A percentile compares a stretch with the other conserved stretches of the same genome.
phyloP scores from a whole-genome alignment of 164 flowering plant species.

The Vitis cinerea region DNA sequence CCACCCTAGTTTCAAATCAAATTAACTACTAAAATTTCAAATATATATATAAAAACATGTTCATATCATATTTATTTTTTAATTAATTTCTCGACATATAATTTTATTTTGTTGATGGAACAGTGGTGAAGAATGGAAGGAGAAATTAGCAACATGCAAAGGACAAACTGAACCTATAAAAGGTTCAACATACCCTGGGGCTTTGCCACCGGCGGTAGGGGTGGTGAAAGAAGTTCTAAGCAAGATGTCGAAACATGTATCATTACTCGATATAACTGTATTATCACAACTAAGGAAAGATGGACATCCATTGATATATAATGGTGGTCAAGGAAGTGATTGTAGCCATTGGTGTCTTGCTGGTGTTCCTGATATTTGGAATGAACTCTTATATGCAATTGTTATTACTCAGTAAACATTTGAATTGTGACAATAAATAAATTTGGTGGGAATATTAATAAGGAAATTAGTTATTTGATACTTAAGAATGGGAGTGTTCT shows the following conservation, averaged over 20 bases:
- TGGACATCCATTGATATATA: conserved; percentile 42
- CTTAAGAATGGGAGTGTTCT: too few relatives aligned
- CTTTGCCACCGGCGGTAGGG: conserved; percentile 8
- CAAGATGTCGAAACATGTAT: conserved; percentile 21
- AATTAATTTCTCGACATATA: too few relatives aligned
- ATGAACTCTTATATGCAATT: conserved; percentile 32
- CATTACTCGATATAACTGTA: conserved; percentile 35
- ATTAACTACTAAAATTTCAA: too few relatives aligned
- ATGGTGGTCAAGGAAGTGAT: conserved; percentile 17
- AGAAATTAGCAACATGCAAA: conserved; percentile 21
- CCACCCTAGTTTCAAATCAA: too few relatives aligned
- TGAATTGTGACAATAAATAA: too few relatives aligned
- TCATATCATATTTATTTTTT: too few relatives aligned
- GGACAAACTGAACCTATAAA: conserved; percentile 30
- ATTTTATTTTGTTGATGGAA: too few relatives aligned
- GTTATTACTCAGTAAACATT: too few relatives aligned
- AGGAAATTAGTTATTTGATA: too few relatives aligned
- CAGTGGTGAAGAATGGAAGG: conserved; percentile 41
- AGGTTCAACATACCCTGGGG: conserved; percentile 30
- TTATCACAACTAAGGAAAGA: conserved; percentile 46
- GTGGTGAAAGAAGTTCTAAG: conserved; percentile 32
- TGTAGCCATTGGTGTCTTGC: conserved; percentile 65
- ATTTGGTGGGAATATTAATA: too few relatives aligned
- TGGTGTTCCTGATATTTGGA: conserved; percentile 67
- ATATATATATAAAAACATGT: too few relatives aligned